A percentile compares a stretch with the other conserved stretches of the same genome.
phyloP scores from a whole-genome alignment of 108 stramenopile genomes.

The Ochromonas danica region DNA sequence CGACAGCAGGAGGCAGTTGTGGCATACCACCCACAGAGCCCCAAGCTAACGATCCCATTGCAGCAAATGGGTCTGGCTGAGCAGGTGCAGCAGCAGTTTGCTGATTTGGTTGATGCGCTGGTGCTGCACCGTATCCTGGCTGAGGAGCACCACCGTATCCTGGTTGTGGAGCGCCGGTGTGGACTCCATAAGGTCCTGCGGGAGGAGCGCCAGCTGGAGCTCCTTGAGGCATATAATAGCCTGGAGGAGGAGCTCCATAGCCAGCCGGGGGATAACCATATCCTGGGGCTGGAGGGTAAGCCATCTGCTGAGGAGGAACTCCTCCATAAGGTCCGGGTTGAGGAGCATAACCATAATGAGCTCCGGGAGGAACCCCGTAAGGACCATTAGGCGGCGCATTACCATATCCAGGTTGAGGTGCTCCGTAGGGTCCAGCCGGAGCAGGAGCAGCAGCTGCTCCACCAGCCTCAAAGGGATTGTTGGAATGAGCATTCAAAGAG shows the following conservation, averaged over 20 bases:
- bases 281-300: background rate
- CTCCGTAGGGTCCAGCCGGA: background rate
- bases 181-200: background rate
- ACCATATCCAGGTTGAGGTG: too few species aligned
- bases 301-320: background rate
- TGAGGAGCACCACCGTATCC: background rate
- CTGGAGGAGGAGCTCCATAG: background rate
- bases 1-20: background rate
- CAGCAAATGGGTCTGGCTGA: background rate
- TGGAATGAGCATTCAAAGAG: background rate
- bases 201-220: background rate
- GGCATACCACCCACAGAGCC: background rate
- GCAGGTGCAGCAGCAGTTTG: background rate
- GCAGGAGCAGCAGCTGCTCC: constrained; percentile 1
- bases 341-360: background rate
- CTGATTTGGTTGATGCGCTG: background rate
- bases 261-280: background rate
- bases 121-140: background rate
- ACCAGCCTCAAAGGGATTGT: background rate
- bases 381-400: too few species aligned
- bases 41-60: constrained; percentile 4
- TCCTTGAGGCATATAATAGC: background rate
- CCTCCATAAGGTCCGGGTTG: constrained; percentile 7
- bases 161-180: background rate
- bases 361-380: background rate